Percentiles rank a stretch among this genome's conserved stretches.
These are phyloP conservation scores for Boletus vinaceobasis DNA, from an alignment of 768 basidiomycete species.

Conservation along the genomic window DNA sequence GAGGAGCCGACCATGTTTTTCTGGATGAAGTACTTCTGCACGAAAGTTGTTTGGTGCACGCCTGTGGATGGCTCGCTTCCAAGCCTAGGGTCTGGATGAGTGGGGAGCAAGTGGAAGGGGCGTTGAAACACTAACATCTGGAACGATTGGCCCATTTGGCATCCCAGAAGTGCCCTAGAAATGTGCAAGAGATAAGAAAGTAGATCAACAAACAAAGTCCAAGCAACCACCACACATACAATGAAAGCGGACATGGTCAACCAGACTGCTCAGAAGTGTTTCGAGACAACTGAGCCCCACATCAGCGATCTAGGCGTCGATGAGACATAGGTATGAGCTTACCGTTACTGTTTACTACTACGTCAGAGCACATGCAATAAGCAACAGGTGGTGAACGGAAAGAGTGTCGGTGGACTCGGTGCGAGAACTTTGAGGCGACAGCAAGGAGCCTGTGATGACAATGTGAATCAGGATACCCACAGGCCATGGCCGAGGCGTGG, in stretches of 20 bases:
- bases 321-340: neutral
- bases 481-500: neutral
- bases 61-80: slow-evolving; percentile 59
- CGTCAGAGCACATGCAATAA: neutral
- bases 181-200: neutral
- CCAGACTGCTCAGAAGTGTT: neutral
- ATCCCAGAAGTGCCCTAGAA: slow-evolving; percentile 8
- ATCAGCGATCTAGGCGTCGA: slow-evolving; percentile 5
- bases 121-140: slow-evolving; percentile 25
- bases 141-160: slow-evolving; percentile 9
- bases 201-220: no score
- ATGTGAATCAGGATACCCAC: neutral
- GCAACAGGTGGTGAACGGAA: neutral
- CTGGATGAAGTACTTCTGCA: slow-evolving; percentile 55
- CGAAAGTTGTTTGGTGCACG: slow-evolving; percentile 57
- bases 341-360: neutral
- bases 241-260: neutral
- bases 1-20: slow-evolving; percentile 49
- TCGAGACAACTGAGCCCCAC: neutral
- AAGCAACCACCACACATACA: slow-evolving; percentile 11
- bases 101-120: neutral
- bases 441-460: neutral
- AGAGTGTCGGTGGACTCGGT: neutral
- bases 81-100: slow-evolving; percentile 39
- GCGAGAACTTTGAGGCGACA: neutral